A percentile compares a stretch with the other conserved stretches of the same genome.
Evolutionary conservation across 2,329 filamentous ascomycete genomes (phyloP).

Genomic region (Sodiomyces alkalinus): DNA sequence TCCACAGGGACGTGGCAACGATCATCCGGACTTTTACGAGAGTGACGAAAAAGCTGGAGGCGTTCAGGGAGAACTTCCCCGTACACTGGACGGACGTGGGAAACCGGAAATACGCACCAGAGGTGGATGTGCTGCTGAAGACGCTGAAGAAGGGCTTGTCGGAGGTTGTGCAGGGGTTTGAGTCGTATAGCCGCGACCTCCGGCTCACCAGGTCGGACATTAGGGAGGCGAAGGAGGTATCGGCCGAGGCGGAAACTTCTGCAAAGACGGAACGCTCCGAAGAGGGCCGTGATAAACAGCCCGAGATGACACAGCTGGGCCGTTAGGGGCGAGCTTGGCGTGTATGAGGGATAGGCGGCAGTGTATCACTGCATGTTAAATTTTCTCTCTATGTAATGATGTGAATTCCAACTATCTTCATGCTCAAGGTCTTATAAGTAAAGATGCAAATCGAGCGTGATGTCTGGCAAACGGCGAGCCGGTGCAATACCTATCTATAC

Average conservation of each 20-base stretch:
- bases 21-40: slow-evolving; percentile 60
- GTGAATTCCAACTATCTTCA: no score
- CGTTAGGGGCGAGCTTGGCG: neutral
- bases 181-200: slow-evolving; percentile 56
- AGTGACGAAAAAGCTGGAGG: slow-evolving; percentile 54
- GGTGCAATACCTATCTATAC: no score
- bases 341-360: slow-evolving; percentile 1
- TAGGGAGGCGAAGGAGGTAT: slow-evolving; percentile 54
- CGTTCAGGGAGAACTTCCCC: slow-evolving; percentile 42
- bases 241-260: slow-evolving; percentile 13
- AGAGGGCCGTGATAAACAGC: slow-evolving; percentile 5
- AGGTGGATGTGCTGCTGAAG: slow-evolving; percentile 56
- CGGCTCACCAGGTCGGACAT: slow-evolving; percentile 58
- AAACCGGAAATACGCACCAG: slow-evolving; percentile 36
- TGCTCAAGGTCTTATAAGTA: no score
- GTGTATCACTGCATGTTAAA: neutral
- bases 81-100: slow-evolving; percentile 69
- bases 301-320: slow-evolving; percentile 17
- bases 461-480: no score
- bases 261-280: slow-evolving; percentile 17
- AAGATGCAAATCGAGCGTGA: no score
- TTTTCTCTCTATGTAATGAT: neutral
- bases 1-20: slow-evolving; percentile 63
- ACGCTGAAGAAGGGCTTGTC: slow-evolving; percentile 50
- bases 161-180: slow-evolving; percentile 56